A percentile compares a stretch with the other conserved stretches of the same genome.
These are phyloP conservation scores for Persicaria maculosa DNA, from an alignment of 148 eudicot species.

Conservation along the genomic window DNA sequence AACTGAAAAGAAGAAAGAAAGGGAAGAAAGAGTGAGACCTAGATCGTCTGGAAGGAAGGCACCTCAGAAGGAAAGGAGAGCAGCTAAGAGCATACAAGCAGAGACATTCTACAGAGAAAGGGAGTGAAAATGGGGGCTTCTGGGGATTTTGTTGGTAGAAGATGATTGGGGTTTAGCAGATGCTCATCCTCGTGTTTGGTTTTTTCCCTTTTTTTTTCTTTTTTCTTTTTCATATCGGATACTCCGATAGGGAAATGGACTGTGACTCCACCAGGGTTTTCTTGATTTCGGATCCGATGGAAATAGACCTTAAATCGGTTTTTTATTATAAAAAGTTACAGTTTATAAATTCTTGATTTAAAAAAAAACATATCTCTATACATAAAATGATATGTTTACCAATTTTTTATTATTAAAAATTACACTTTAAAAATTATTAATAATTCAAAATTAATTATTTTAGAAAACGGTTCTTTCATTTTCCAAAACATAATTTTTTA, in stretches of 20 bases:
- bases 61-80: background rate
- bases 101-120: background rate
- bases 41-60: background rate
- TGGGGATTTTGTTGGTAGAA: background rate
- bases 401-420: too few relatives aligned
- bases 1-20: background rate
- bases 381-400: too few relatives aligned
- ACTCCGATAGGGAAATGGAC: conserved; percentile 5
- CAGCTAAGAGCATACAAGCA: background rate
- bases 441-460: too few relatives aligned
- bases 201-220: background rate
- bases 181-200: conserved; percentile 5
- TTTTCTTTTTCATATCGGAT: background rate
- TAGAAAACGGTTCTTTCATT: too few relatives aligned
- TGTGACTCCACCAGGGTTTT: background rate
- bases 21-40: background rate
- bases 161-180: conserved; percentile 6
- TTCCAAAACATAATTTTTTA: too few relatives aligned
- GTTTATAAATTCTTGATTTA: too few relatives aligned
- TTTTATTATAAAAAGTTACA: too few relatives aligned
- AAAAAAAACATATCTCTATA: too few relatives aligned
- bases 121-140: conserved; percentile 1
- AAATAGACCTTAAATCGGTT: background rate
- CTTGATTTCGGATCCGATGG: background rate
- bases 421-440: too few relatives aligned